These are phyloP conservation scores for Lasiodiplodia citricola DNA, from an alignment of 2,329 filamentous ascomycete genomes.

Conservation along the genomic window DNA sequence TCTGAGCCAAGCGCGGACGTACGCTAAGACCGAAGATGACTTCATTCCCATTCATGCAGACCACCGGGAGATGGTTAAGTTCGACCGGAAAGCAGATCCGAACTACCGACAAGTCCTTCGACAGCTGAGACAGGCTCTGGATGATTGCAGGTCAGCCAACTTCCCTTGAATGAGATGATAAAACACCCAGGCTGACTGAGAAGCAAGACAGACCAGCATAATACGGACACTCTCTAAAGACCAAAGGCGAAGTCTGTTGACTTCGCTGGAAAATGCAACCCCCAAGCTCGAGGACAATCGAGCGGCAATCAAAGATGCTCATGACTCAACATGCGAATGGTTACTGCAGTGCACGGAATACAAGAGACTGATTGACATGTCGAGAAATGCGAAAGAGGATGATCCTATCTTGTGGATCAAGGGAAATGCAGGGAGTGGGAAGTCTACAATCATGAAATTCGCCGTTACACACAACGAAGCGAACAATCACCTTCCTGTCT, in stretches of 20 bases:
- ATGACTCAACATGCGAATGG: slow-evolving; percentile 51
- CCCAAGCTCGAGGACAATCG: slow-evolving; percentile 47
- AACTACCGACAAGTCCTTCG: not conserved
- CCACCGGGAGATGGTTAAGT: not conserved
- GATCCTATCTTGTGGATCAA: slow-evolving; percentile 55
- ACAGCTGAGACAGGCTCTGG: not conserved
- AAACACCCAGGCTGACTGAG: not conserved
- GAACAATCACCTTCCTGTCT: slow-evolving; percentile 23
- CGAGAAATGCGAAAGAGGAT: slow-evolving; percentile 35
- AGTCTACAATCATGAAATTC: slow-evolving; percentile 52
- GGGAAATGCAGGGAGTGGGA: slow-evolving; percentile 54
- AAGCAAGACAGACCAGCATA: slow-evolving; percentile 2
- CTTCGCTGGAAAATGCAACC: slow-evolving; percentile 42
- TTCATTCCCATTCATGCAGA: not conserved
- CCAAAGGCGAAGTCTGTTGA: slow-evolving; percentile 32
- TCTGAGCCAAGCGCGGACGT: not conserved
- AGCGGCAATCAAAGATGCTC: slow-evolving; percentile 43
- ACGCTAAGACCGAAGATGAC: not conserved
- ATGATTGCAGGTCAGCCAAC: not conserved
- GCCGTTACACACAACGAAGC: slow-evolving; percentile 24
- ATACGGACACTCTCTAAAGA: not conserved
- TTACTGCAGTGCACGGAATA: slow-evolving; percentile 44
- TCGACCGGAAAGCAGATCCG: not conserved
- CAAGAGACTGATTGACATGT: slow-evolving; percentile 44
- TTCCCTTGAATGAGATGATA: not conserved